Conservation (phyloP, 176 grass and related monocot species). For the Calamus simplicifolius region DNA sequence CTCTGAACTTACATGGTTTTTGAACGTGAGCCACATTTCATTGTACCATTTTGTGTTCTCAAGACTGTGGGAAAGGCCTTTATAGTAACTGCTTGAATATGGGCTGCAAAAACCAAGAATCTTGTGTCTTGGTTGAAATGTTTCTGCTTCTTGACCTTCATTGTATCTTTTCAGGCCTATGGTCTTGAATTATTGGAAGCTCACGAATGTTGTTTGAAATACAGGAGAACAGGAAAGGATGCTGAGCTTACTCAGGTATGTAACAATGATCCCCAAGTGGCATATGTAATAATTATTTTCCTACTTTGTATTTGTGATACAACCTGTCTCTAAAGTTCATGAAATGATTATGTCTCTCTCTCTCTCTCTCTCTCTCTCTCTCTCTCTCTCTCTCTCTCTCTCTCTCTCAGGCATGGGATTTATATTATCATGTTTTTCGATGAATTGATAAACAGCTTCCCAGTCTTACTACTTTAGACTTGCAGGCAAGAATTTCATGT, state of each 20-base stretch:
- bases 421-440: conserved; percentile 99
- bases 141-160: not conserved
- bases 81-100: not conserved
- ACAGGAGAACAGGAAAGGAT: conserved; percentile 69
- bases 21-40: too few species aligned
- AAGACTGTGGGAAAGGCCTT: too few species aligned
- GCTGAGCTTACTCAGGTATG: conserved; percentile 92
- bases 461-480: conserved; percentile 87
- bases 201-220: conserved; percentile 84
- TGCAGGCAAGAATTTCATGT: conserved; percentile 53
- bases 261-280: not conserved
- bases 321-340: conserved; percentile 3
- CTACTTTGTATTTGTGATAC: not conserved
- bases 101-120: not conserved
- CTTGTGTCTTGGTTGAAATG: too few species aligned
- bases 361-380: conserved; percentile 1
- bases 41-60: too few species aligned
- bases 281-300: conserved; percentile 1
- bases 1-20: too few species aligned
- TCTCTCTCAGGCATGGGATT: conserved; percentile 79
- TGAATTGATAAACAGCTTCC: conserved; percentile 99
- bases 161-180: conserved; percentile 46
- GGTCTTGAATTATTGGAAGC: conserved; percentile 90
- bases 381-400: not conserved
- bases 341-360: too few species aligned